Evolutionary conservation across 768 basidiomycete genomes (phyloP).

Genomic region (Exidia glandulosa): DNA sequence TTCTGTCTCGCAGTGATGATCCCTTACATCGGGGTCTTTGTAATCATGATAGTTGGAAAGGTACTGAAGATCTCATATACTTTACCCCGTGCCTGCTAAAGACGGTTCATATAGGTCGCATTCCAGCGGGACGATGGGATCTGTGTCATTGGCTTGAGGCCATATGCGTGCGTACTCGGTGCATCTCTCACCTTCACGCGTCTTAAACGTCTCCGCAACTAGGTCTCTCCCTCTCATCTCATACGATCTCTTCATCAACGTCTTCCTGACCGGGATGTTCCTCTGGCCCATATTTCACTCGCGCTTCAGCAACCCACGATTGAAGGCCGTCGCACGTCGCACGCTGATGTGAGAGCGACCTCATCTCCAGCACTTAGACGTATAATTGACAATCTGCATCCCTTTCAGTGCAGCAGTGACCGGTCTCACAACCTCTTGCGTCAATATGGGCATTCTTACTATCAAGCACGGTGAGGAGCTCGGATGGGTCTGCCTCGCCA

Average conservation of each 20-base stretch:
- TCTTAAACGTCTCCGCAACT: neutral
- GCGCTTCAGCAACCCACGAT: constrained; percentile 19
- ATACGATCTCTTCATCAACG: constrained; percentile 35
- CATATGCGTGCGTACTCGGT: constrained; percentile 22
- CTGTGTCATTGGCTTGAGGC: constrained; percentile 40
- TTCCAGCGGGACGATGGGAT: constrained; percentile 25
- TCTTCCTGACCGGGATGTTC: constrained; percentile 21
- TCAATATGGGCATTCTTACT: constrained; percentile 35
- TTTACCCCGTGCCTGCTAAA: no score
- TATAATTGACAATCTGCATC: no score
- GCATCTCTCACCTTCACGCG: neutral
- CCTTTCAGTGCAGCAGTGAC: constrained; percentile 32
- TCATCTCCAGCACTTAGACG: no score
- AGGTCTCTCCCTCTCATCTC: constrained; percentile 31
- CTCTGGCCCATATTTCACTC: constrained; percentile 33
- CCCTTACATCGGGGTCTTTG: constrained; percentile 29
- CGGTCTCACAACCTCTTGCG: constrained; percentile 37
- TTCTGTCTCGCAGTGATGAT: constrained; percentile 25
- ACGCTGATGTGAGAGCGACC: no score
- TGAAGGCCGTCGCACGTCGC: constrained; percentile 29
- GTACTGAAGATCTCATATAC: neutral
- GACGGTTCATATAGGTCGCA: no score
- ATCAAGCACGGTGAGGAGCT: constrained; percentile 33
- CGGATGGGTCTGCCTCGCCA: constrained; percentile 37
- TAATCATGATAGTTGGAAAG: constrained; percentile 28